A percentile compares a stretch with the other conserved stretches of the same genome.
Conservation (phyloP, 1,139 yeast species). For the Protomyces inouyei region DNA sequence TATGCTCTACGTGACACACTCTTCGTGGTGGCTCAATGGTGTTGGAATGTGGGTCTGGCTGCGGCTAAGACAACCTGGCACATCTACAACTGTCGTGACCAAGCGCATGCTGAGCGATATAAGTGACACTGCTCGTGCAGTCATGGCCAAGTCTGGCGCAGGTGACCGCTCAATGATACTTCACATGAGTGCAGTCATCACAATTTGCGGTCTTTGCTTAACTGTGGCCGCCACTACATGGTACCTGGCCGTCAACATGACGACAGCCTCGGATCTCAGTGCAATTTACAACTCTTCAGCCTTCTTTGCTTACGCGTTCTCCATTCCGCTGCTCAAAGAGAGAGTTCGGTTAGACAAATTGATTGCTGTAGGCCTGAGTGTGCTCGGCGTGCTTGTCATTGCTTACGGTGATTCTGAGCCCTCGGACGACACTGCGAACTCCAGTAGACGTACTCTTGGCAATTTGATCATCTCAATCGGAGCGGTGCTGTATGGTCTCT, state of each 20-base stretch:
- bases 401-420: slow-evolving; percentile 56
- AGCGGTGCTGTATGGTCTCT: slow-evolving; percentile 77
- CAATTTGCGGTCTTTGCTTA: slow-evolving; percentile 48
- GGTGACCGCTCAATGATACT: slow-evolving; percentile 50
- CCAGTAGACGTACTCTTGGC: slow-evolving; percentile 65
- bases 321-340: slow-evolving; percentile 67
- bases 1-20: slow-evolving; percentile 65
- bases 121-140: slow-evolving; percentile 34
- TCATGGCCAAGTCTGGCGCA: slow-evolving; percentile 31
- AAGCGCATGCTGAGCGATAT: slow-evolving; percentile 10
- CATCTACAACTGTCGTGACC: slow-evolving; percentile 52
- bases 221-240: slow-evolving; percentile 78
- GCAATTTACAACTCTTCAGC: slow-evolving; percentile 90
- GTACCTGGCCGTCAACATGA: slow-evolving; percentile 70
- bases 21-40: slow-evolving; percentile 56
- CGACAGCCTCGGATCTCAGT: slow-evolving; percentile 81
- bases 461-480: slow-evolving; percentile 68
- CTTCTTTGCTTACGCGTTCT: slow-evolving; percentile 79
- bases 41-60: slow-evolving; percentile 26
- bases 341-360: slow-evolving; percentile 61
- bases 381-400: slow-evolving; percentile 70
- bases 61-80: slow-evolving; percentile 47
- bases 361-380: slow-evolving; percentile 64
- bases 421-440: slow-evolving; percentile 35
- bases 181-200: slow-evolving; percentile 47